Base-by-base conservation (phyloP, 305 asterid genomes). In the Plantago lanceolata region DNA sequence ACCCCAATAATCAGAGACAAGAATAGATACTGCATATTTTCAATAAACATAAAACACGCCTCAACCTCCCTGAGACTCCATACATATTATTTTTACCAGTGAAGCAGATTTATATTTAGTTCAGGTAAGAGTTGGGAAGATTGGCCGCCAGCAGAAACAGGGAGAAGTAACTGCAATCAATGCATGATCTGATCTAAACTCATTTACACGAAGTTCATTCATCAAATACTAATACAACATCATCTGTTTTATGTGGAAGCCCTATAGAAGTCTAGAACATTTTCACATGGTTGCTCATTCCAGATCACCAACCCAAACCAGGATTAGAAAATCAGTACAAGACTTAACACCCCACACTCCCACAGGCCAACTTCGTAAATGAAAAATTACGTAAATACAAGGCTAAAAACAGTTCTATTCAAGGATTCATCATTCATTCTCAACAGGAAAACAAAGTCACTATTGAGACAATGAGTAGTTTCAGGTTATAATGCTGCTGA, bases 1-100 rank as follows among this genome's bases (percentile, higher is more conserved):
- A 73, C 61, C 66, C 40, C 48, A 73, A 51, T 61, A 50, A 65
- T 52, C 59, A 50, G 26, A 71, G 58, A 56, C 68, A 18, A 55
- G 73, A 21, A 7, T 7, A 31, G 6, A 31, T 14, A 52, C 54
- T 20, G 19, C 43, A 37, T 62, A 20, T 45, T 16, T 28, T 49
- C 45, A 63, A 35, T 56, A 60, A 4, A 56, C 62, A 67, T 43
- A 64, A 7, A 54, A 68, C 7, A 40, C 31, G 61, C 49, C 17
- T 19, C 48, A 17, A 52, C 31, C 49, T 54, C 48, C 44, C 11
- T 50, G 37, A 31, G 68, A 26, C 45, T 66, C 52, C 66, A 54
- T 61, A 40, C 37, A 48, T 63, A 69, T 44, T 48, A 47, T 59
- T 28, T 0, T 18, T 28, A 44, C 51, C 63, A 21, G 50, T 31